phyloP scores from a whole-genome alignment of 352 stramenopile genomes.

The Thraustotheca clavata region DNA sequence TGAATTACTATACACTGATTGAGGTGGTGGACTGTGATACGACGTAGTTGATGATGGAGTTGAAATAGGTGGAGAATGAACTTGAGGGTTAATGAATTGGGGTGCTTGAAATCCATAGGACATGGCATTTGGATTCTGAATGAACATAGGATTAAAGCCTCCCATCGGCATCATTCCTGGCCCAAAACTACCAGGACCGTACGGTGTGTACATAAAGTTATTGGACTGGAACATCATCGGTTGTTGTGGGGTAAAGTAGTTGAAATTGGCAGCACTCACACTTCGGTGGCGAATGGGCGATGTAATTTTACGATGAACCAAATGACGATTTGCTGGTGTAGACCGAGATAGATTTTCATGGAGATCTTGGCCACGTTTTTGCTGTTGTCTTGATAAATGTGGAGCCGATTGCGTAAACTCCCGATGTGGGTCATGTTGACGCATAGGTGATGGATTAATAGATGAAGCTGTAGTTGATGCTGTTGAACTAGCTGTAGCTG shows the following conservation, averaged over 20 bases:
- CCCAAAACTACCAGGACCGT: neutral
- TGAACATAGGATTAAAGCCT: neutral
- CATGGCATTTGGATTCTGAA: neutral
- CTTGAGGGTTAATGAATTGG: neutral
- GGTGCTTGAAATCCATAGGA: neutral
- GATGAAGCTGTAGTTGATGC: neutral
- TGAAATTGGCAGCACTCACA: neutral
- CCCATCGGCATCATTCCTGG: neutral
- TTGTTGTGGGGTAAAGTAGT: neutral
- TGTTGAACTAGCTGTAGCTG: neutral
- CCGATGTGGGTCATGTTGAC: neutral
- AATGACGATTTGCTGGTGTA: neutral
- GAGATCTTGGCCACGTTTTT: neutral
- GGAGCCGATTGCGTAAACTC: constrained; percentile 2
- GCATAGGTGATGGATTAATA: neutral
- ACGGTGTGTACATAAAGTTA: neutral
- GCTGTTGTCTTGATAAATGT: neutral
- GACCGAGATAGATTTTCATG: neutral
- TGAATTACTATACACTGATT: neutral
- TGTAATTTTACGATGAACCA: neutral
- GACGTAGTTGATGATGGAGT: neutral
- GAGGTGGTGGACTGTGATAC: neutral
- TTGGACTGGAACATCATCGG: constrained; percentile 1
- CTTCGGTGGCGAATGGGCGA: neutral
- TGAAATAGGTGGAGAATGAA: neutral